Evolutionary conservation across 2,329 filamentous ascomycete genomes (phyloP).

Genomic region (Pezicula rhizophila): DNA sequence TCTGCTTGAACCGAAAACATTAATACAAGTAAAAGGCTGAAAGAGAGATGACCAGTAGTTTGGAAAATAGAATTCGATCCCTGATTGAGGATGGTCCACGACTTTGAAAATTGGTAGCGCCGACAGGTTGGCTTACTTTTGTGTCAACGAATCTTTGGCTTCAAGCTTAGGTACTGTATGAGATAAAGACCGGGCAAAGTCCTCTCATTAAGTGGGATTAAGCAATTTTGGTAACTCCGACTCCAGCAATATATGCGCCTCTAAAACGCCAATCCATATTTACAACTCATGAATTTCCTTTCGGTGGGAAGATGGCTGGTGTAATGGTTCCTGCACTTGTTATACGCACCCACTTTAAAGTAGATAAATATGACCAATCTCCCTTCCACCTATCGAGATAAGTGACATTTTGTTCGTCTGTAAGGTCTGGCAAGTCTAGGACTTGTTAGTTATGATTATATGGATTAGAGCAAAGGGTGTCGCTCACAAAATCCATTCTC

Average conservation of each 20-base stretch:
- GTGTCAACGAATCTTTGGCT: too few species aligned
- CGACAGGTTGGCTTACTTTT: too few species aligned
- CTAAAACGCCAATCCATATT: not conserved
- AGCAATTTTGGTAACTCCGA: not conserved
- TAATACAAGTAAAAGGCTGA: too few species aligned
- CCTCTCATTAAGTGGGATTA: too few species aligned
- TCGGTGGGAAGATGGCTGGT: slow-evolving; percentile 75
- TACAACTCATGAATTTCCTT: slow-evolving; percentile 32
- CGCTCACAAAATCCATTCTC: slow-evolving; percentile 71
- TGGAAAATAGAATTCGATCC: too few species aligned
- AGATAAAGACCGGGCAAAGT: too few species aligned
- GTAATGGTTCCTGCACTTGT: slow-evolving; percentile 57
- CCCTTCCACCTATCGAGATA: slow-evolving; percentile 72
- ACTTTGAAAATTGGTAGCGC: too few species aligned
- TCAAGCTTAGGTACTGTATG: too few species aligned
- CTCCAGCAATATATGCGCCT: not conserved
- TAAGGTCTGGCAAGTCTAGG: slow-evolving; percentile 68
- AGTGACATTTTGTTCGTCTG: slow-evolving; percentile 56
- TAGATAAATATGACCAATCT: slow-evolving; percentile 74
- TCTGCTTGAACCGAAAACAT: too few species aligned
- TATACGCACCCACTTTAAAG: slow-evolving; percentile 71
- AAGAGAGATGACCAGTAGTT: too few species aligned
- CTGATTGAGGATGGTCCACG: too few species aligned
- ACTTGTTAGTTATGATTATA: slow-evolving; percentile 9
- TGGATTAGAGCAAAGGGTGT: not conserved